phyloP scores from a whole-genome alignment of 2,329 filamentous ascomycete species.

The Fusarium hainanense region DNA sequence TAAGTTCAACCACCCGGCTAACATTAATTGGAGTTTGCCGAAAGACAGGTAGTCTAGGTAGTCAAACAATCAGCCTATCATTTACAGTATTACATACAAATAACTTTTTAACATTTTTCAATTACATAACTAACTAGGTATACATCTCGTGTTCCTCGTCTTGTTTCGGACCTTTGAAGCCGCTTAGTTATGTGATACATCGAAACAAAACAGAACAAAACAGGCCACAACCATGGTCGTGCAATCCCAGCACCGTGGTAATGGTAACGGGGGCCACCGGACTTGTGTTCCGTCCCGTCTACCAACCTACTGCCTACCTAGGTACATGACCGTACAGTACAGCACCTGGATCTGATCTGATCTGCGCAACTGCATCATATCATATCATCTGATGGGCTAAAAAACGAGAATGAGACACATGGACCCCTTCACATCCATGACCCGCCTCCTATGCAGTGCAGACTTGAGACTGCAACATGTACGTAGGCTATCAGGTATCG shows the following conservation, averaged over 20 bases:
- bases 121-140: neutral
- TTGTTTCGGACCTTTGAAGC: conserved; percentile 1
- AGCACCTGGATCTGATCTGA: neutral
- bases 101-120: neutral
- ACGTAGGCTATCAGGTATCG: neutral
- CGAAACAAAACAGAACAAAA: neutral
- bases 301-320: neutral
- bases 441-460: neutral
- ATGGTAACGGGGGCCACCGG: conserved; percentile 21
- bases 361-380: neutral
- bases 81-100: neutral
- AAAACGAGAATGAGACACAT: neutral
- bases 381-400: neutral
- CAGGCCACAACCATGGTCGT: conserved; percentile 1
- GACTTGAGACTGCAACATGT: neutral
- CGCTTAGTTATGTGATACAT: neutral
- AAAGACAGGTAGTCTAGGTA: neutral
- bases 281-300: conserved; percentile 1
- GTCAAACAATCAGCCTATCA: neutral
- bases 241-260: conserved; percentile 22
- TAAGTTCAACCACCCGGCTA: neutral
- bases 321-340: neutral
- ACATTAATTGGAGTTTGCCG: neutral
- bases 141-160: neutral
- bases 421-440: conserved; percentile 1